Evolutionary conservation across 1,139 yeast species (phyloP).

Genomic region (Schizosaccharomyces versatilis): DNA sequence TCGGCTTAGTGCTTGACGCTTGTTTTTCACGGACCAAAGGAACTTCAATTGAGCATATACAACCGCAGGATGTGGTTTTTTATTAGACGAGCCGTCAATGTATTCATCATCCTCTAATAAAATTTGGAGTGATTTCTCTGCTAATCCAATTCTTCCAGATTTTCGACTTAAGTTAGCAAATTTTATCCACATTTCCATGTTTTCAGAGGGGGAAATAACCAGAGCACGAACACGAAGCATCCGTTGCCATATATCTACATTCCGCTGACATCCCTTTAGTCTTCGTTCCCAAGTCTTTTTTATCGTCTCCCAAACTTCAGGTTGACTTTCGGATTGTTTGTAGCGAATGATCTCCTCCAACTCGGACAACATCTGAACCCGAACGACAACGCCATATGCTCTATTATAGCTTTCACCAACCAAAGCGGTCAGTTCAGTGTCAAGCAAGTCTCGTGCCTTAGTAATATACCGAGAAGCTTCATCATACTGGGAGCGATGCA

Average conservation of each 20-base stretch:
- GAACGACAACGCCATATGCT: constrained; percentile 88
- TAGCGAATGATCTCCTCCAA: constrained; percentile 83
- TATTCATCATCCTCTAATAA: constrained; percentile 28
- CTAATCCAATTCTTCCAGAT: constrained; percentile 74
- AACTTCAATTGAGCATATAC: constrained; percentile 91
- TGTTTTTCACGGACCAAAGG: constrained; percentile 91
- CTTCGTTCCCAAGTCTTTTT: constrained; percentile 88
- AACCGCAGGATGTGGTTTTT: constrained; percentile 67
- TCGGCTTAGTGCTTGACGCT: constrained; percentile 65
- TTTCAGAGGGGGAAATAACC: constrained; percentile 86
- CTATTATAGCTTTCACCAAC: constrained; percentile 91
- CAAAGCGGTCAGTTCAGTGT: constrained; percentile 81
- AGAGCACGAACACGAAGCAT: constrained; percentile 81
- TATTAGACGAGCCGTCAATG: background rate
- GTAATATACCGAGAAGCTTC: constrained; percentile 62
- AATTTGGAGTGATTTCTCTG: constrained; percentile 72
- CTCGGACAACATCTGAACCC: constrained; percentile 93
- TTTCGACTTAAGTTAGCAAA: constrained; percentile 91
- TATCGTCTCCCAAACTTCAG: constrained; percentile 53
- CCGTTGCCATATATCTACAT: constrained; percentile 96
- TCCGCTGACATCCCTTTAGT: constrained; percentile 77
- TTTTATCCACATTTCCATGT: constrained; percentile 95
- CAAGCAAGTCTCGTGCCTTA: constrained; percentile 68
- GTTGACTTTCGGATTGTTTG: constrained; percentile 61
- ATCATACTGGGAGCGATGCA: constrained; percentile 69